Conservation (phyloP, 2,329 filamentous ascomycete genomes). For the Mariannaea sp. region DNA sequence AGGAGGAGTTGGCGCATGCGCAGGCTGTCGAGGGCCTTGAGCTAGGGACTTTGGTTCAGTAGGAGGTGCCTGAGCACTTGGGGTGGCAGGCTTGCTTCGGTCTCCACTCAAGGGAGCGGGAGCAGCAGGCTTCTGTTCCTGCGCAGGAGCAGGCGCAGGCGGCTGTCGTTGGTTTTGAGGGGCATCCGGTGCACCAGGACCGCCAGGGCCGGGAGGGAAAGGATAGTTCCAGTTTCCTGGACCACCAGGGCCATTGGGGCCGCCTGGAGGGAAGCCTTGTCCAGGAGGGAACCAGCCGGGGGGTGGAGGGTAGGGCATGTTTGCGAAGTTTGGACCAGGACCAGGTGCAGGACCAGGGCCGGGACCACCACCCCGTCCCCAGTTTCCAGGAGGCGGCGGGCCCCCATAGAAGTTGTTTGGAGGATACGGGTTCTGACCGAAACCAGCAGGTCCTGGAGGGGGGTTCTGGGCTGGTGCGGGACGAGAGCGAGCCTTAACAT, state of each 20-base stretch:
- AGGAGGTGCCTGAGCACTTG: conserved; percentile 52
- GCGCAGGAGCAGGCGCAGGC: conserved; percentile 47
- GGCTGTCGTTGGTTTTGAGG: conserved; percentile 60
- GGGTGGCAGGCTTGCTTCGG: conserved; percentile 53
- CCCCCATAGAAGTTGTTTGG: conserved; percentile 55
- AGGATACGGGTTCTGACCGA: conserved; percentile 51
- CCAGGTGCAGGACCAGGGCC: conserved; percentile 67
- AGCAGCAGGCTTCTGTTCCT: conserved; percentile 54
- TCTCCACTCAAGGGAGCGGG: conserved; percentile 58
- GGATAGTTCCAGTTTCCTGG: conserved; percentile 49
- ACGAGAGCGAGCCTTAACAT: conserved; percentile 47
- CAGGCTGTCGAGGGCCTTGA: conserved; percentile 52
- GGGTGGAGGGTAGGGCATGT: conserved; percentile 78
- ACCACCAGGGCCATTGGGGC: conserved; percentile 54
- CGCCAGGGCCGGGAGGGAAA: conserved; percentile 55
- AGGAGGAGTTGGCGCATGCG: conserved; percentile 64
- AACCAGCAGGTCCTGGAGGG: conserved; percentile 45
- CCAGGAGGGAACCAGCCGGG: conserved; percentile 80
- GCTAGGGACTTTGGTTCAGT: conserved; percentile 59
- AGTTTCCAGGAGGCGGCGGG: conserved; percentile 59
- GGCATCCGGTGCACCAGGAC: conserved; percentile 61
- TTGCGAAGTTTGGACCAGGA: conserved; percentile 67
- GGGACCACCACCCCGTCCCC: conserved; percentile 57
- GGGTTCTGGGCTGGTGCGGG: conserved; percentile 42
- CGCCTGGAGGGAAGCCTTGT: conserved; percentile 70